A percentile compares a stretch with the other conserved stretches of the same genome.
Evolutionary conservation across 176 grass and related monocot species (phyloP).

Genomic region (Lolium rigidum): DNA sequence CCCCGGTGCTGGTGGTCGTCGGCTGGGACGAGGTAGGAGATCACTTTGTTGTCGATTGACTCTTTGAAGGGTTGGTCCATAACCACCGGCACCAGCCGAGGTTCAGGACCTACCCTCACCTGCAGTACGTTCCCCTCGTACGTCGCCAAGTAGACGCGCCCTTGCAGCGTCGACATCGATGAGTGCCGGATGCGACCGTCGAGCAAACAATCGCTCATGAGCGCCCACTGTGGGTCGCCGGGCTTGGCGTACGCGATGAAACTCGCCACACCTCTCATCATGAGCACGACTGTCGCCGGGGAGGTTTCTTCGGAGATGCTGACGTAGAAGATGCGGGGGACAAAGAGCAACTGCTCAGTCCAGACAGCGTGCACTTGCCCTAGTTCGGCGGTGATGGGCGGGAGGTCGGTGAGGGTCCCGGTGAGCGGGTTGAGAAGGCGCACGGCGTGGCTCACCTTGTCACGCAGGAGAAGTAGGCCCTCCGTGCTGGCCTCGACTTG

Average conservation of each 20-base stretch:
- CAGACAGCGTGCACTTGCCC: not conserved
- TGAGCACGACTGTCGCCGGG: not conserved
- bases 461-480: not conserved
- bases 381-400: not conserved
- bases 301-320: not conserved
- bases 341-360: not conserved
- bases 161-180: not conserved
- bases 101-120: not conserved
- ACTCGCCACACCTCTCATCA: not conserved
- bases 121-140: not conserved
- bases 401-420: not conserved
- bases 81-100: not conserved
- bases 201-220: not conserved
- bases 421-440: not conserved
- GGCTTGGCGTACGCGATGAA: not conserved
- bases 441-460: not conserved
- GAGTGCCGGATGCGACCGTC: not conserved
- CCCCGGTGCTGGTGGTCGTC: not conserved
- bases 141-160: not conserved
- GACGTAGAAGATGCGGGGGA: not conserved
- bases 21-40: not conserved
- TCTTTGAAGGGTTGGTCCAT: constrained; percentile 25
- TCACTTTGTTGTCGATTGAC: not conserved
- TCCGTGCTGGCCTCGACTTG: not conserved
- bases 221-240: not conserved